Base-by-base conservation (phyloP, 2,329 filamentous ascomycete genomes). In the Pseudogymnoascus sp. region DNA sequence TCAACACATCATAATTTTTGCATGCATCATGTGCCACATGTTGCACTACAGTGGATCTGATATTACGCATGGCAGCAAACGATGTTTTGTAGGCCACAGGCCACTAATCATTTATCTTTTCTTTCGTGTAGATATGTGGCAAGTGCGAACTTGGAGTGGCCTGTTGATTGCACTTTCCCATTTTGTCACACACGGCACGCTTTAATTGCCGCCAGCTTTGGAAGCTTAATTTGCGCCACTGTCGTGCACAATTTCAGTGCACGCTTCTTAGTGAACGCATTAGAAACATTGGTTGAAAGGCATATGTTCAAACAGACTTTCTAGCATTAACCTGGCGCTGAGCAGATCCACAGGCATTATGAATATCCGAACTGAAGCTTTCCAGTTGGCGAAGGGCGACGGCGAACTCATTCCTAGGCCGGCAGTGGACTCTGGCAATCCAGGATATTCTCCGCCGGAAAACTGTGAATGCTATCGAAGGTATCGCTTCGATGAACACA, bases 391-490 rank as follows among this genome's bases (percentile, higher is more conserved):
- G 26, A 33, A 33, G 6, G 50, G 50, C 10, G 16, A n/a, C 19
- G 28, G 16, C 33, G 22, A 41, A 60, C 24, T 40, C 59, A 24
- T 5, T 41, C 10, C n/a, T n/a, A n/a, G 8, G 5, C 33, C 22
- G 33, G 59, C 59, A 19, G 14, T 12, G 12, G n/a, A 31, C 28
- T 16, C 33, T 12, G 50, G 10, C 28, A 33, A 33, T 3, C n/a
- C 50, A 31, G 50, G 26, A 33, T 31, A 19, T 33, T 56, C 26
- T 19, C 50, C 16, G n/a, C n/a, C 50, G 16, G 50, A 56, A 26
- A 60, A 26, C 7, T 60, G 59, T 19, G 37, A 41, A 19, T 60
- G 33, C n/a, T 60, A 60, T 31, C 33, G 59, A 60, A 60, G 33
- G 16, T 60, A 38, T 41, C 59, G 37, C 33, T 60, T 38, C 19